phyloP scores from a whole-genome alignment of 1,284 basidiomycete genomes.

The Rugosomyces carneus region DNA sequence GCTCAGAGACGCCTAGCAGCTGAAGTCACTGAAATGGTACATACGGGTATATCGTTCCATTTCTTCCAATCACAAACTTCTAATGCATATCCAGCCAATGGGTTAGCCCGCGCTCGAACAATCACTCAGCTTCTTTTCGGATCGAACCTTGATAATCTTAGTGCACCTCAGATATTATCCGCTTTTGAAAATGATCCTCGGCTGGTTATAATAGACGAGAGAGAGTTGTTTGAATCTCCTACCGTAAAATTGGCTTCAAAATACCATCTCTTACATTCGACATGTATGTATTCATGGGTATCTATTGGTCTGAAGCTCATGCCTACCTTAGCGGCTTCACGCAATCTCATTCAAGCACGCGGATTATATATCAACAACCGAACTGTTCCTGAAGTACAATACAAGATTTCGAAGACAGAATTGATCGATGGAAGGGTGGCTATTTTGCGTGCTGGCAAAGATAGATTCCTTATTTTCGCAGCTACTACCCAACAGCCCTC shows the following conservation, averaged over 20 bases:
- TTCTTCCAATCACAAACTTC: neutral
- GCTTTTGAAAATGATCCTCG: conserved; percentile 60
- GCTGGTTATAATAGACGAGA: conserved; percentile 37
- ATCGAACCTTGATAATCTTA: conserved; percentile 37
- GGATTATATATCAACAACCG: conserved; percentile 42
- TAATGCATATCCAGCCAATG: conserved; percentile 25
- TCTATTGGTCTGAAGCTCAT: neutral
- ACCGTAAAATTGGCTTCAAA: conserved; percentile 52
- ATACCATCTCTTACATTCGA: conserved; percentile 47
- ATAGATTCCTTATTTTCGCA: conserved; percentile 62
- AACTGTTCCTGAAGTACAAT: conserved; percentile 34
- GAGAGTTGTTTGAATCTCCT: conserved; percentile 42
- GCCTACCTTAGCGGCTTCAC: conserved; percentile 42
- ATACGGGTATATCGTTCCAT: conserved; percentile 53
- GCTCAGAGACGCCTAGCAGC: conserved; percentile 81
- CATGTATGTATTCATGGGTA: conserved; percentile 34
- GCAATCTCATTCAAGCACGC: conserved; percentile 42
- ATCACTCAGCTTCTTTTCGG: conserved; percentile 61
- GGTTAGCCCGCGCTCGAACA: conserved; percentile 44
- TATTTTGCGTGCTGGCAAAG: conserved; percentile 72
- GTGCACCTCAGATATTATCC: conserved; percentile 38
- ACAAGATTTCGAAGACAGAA: conserved; percentile 39
- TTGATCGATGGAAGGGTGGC: conserved; percentile 62
- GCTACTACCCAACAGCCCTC: neutral
- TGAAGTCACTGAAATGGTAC: conserved; percentile 87